Percentiles rank a stretch among this genome's conserved stretches.
Evolutionary conservation across 202 grass and related monocot species (phyloP).

Genomic region (Zizania palustris): DNA sequence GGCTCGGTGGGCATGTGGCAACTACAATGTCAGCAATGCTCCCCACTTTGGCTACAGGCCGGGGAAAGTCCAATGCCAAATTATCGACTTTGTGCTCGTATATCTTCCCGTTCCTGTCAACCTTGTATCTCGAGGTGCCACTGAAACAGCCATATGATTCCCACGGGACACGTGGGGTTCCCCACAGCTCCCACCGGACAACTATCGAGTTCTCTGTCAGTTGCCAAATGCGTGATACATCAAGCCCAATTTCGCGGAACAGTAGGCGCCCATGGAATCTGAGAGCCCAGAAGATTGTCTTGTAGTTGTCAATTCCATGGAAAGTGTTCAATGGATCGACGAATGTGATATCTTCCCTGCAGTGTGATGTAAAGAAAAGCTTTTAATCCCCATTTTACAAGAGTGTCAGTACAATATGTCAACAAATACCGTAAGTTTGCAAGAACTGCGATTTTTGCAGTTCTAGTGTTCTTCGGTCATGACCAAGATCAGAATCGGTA

Average conservation of each 20-base stretch:
- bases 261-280: conserved; percentile 81
- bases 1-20: conserved; percentile 64
- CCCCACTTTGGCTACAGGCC: conserved; percentile 48
- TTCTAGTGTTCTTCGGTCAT: conserved; percentile 21
- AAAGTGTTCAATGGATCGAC: conserved; percentile 84
- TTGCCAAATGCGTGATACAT: conserved; percentile 86
- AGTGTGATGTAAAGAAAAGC: conserved; percentile 32
- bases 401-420: neutral
- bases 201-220: conserved; percentile 84
- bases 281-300: conserved; percentile 89
- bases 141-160: conserved; percentile 84
- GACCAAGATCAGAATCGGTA: neutral
- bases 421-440: neutral
- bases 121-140: conserved; percentile 87
- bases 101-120: conserved; percentile 90
- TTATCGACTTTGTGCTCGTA: conserved; percentile 98
- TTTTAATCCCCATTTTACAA: conserved; percentile 10
- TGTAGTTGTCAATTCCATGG: conserved; percentile 86
- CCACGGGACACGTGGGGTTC: conserved; percentile 84
- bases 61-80: conserved; percentile 85
- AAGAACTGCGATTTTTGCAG: conserved; percentile 22
- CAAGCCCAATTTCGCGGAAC: conserved; percentile 74
- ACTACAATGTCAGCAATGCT: conserved; percentile 74
- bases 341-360: conserved; percentile 92
- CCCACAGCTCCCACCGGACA: conserved; percentile 87